These are phyloP conservation scores for Citrus inodora DNA, from an alignment of 345 rosid genomes.

Conservation along the genomic window DNA sequence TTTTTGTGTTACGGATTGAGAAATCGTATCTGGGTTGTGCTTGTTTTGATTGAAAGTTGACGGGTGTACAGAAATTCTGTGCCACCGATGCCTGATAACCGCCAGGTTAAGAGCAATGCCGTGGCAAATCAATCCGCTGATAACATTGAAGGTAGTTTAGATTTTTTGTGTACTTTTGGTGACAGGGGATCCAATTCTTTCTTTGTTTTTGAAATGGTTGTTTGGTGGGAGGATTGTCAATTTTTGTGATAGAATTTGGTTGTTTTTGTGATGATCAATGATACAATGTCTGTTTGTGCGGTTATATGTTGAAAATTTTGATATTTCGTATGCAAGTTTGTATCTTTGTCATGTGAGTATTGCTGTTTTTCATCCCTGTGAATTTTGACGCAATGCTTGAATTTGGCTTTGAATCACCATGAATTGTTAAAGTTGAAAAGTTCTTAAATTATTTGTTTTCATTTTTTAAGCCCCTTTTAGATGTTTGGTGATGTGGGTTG, in stretches of 20 bases:
- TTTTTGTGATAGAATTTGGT: neutral
- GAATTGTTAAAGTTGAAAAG: neutral
- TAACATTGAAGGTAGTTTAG: constrained; percentile 53
- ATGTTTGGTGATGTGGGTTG: neutral
- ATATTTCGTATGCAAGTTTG: neutral
- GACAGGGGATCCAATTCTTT: neutral
- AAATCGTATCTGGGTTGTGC: constrained; percentile 13
- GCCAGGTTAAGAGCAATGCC: constrained; percentile 56
- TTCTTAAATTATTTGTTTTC: too few relatives aligned
- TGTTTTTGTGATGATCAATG: neutral
- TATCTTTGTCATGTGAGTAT: neutral
- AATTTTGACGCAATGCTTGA: neutral
- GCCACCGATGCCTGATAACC: constrained; percentile 65
- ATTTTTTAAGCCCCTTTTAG: neutral
- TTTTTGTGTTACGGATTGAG: neutral
- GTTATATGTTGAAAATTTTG: neutral
- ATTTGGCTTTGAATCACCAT: neutral
- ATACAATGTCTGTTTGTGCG: neutral
- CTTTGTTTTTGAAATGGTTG: neutral
- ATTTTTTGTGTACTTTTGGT: neutral
- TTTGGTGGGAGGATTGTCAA: neutral
- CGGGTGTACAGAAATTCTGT: constrained; percentile 5
- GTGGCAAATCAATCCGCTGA: constrained; percentile 55
- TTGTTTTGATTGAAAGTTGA: constrained; percentile 18
- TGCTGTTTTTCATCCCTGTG: neutral